phyloP scores from a whole-genome alignment of 345 rosid species.

The Salix arbutifolia region DNA sequence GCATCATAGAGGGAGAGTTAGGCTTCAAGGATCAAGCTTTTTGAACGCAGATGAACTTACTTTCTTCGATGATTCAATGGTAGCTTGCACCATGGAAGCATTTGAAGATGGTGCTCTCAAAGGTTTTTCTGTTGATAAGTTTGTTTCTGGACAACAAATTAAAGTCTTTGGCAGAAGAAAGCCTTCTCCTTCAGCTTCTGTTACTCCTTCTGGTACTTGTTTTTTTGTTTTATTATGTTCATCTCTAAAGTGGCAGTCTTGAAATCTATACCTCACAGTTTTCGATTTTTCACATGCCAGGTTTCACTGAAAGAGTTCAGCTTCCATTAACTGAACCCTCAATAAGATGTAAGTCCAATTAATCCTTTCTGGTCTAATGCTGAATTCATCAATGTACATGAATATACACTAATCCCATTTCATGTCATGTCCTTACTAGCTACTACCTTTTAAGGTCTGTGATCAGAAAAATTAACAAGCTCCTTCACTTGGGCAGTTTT shows the following conservation, averaged over 20 bases:
- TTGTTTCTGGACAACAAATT: slow-evolving; percentile 75
- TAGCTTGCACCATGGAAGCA: slow-evolving; percentile 81
- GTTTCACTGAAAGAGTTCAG: slow-evolving; percentile 53
- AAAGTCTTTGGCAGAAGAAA: slow-evolving; percentile 87
- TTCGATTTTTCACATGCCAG: slow-evolving; percentile 22
- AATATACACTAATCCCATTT: neutral
- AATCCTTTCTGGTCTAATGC: neutral
- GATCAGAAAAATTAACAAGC: neutral
- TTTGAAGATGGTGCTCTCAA: slow-evolving; percentile 70
- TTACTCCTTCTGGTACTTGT: slow-evolving; percentile 46
- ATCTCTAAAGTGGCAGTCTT: slow-evolving; percentile 3
- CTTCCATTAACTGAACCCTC: slow-evolving; percentile 55
- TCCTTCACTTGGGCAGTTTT: no score
- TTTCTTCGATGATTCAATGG: slow-evolving; percentile 79
- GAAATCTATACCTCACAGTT: slow-evolving; percentile 22
- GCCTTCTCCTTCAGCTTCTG: slow-evolving; percentile 38
- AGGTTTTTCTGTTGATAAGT: slow-evolving; percentile 90
- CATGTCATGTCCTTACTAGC: neutral
- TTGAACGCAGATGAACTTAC: slow-evolving; percentile 81
- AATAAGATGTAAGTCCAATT: slow-evolving; percentile 43
- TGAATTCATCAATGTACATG: neutral
- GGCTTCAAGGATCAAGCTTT: slow-evolving; percentile 71
- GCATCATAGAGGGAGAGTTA: slow-evolving; percentile 69
- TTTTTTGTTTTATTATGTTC: slow-evolving; percentile 5
- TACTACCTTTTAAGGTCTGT: neutral